phyloP scores from a whole-genome alignment of 495 filamentous ascomycete genomes.

The Penicillium coffeae region DNA sequence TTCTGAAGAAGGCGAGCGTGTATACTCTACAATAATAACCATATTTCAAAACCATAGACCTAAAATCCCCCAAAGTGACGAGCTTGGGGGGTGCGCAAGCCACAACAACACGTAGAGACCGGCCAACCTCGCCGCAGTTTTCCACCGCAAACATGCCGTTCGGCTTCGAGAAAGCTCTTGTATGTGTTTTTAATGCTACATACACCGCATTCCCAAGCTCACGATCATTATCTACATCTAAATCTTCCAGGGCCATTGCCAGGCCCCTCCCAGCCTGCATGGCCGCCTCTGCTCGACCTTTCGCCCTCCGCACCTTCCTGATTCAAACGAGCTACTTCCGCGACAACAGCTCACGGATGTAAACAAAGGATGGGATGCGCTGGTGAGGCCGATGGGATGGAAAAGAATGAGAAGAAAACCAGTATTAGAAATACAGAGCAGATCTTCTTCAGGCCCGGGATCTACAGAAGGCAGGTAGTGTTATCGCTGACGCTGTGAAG shows the following conservation, averaged over 20 bases:
- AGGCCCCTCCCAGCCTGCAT: background rate
- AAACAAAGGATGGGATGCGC: background rate
- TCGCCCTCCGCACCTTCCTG: background rate
- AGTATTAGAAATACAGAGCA: no score
- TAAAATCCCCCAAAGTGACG: no score
- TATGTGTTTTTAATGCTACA: no score
- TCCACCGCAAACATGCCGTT: no score
- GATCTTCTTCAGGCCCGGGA: background rate
- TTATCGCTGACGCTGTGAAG: background rate
- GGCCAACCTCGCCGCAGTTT: background rate
- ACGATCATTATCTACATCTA: no score
- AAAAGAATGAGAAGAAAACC: no score
- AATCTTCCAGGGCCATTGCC: no score
- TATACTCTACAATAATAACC: background rate
- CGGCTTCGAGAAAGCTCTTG: no score
- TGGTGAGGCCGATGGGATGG: background rate
- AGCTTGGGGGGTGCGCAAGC: no score
- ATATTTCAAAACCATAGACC: background rate
- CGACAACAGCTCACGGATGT: background rate
- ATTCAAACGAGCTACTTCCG: background rate
- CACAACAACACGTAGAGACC: background rate
- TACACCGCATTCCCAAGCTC: no score
- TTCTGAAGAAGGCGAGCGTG: background rate
- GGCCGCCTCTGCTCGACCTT: background rate
- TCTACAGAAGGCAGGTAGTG: background rate